These are phyloP conservation scores for Sanghuangporus weigelae DNA, from an alignment of 1,284 basidiomycete species.

Conservation along the genomic window DNA sequence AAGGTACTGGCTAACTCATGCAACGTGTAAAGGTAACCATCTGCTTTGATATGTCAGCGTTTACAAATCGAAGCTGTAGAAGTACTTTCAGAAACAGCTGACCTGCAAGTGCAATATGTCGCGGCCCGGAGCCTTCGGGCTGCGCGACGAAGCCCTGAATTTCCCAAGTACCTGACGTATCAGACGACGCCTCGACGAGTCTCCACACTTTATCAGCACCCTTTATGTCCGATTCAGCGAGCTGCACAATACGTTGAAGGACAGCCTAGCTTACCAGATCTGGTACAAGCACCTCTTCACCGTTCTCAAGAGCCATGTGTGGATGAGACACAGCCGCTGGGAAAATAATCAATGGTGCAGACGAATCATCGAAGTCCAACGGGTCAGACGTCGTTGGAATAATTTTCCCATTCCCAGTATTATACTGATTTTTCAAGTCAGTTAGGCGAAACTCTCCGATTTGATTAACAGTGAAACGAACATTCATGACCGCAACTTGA, in stretches of 20 bases:
- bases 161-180: conserved; percentile 36
- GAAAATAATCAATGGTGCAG: conserved; percentile 45
- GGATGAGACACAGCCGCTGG: conserved; percentile 50
- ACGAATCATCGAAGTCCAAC: conserved; percentile 36
- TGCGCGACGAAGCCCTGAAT: conserved; percentile 61
- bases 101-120: conserved; percentile 56
- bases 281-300: conserved; percentile 52
- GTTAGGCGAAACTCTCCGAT: neutral
- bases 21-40: conserved; percentile 51
- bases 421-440: conserved; percentile 38
- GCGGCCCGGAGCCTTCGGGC: conserved; percentile 58
- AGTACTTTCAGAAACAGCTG: conserved; percentile 18
- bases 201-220: conserved; percentile 65
- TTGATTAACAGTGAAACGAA: conserved; percentile 25
- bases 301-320: conserved; percentile 54
- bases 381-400: conserved; percentile 38
- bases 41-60: conserved; percentile 30
- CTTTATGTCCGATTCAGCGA: conserved; percentile 28
- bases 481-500: conserved; percentile 55
- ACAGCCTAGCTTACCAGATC: conserved; percentile 46
- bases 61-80: conserved; percentile 5
- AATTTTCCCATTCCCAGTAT: conserved; percentile 50
- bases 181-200: conserved; percentile 32
- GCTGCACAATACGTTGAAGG: neutral
- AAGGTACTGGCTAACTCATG: conserved; percentile 64